Conservation (phyloP, 805 yeast genomes). For the Spathaspora hagerdaliae region DNA sequence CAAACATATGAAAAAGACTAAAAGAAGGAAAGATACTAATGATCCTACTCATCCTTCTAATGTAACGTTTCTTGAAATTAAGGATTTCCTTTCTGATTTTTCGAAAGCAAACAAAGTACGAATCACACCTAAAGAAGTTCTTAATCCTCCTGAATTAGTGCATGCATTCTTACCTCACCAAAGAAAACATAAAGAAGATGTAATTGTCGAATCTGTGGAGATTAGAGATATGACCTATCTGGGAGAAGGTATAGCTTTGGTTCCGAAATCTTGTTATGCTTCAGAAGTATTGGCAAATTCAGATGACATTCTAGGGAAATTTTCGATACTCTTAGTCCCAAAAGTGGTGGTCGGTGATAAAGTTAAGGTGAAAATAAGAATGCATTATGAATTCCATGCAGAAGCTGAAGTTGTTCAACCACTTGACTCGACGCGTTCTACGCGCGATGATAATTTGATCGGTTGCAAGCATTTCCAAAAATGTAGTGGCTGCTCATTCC, state of each 20-base stretch:
- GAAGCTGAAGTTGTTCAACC: conserved; percentile 26
- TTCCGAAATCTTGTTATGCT: conserved; percentile 19
- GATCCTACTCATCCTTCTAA: conserved; percentile 6
- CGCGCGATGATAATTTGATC: conserved; percentile 22
- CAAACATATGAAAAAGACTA: conserved; percentile 1
- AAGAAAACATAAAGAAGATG: background rate
- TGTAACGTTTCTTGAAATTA: conserved; percentile 4
- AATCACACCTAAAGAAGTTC: background rate
- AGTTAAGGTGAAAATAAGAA: conserved; percentile 22
- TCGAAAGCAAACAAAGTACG: background rate
- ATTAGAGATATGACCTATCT: conserved; percentile 26
- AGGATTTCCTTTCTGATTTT: conserved; percentile 1
- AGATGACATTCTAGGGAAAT: conserved; percentile 12
- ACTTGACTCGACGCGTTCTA: conserved; percentile 1
- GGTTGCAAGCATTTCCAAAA: conserved; percentile 31
- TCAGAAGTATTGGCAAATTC: conserved; percentile 8
- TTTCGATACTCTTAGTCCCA: conserved; percentile 30
- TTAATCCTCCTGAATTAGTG: background rate
- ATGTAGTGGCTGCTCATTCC: conserved; percentile 43
- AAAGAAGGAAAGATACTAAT: conserved; percentile 5
- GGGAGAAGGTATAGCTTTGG: conserved; percentile 35
- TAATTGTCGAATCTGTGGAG: conserved; percentile 11
- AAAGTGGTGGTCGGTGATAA: conserved; percentile 37
- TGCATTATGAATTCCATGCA: conserved; percentile 27
- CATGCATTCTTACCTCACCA: conserved; percentile 3